Evolutionary conservation across 768 basidiomycete genomes (phyloP).

Genomic region (Hypholoma sublateritium): DNA sequence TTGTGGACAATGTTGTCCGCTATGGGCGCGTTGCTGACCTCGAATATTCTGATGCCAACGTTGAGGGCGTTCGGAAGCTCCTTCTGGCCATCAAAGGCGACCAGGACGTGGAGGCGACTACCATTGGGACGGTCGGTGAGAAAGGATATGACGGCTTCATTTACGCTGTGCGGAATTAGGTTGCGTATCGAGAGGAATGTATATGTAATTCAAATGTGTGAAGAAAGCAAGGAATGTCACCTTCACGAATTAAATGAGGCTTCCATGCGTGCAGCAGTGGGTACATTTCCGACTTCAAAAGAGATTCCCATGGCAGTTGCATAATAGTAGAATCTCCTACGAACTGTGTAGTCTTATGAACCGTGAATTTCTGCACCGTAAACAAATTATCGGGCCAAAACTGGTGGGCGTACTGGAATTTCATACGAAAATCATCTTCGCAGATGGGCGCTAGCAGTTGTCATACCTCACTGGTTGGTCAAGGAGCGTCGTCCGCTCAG

Average conservation of each 20-base stretch:
- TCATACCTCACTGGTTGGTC: too few species aligned
- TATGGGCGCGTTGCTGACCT: constrained; percentile 45
- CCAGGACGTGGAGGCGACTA: constrained; percentile 47
- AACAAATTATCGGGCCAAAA: too few species aligned
- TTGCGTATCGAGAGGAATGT: not conserved
- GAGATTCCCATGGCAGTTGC: too few species aligned
- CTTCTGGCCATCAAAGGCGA: constrained; percentile 47
- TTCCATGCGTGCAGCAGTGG: too few species aligned
- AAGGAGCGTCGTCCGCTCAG: too few species aligned
- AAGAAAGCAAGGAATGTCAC: not conserved
- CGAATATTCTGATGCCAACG: constrained; percentile 23
- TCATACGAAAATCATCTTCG: too few species aligned
- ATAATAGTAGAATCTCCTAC: too few species aligned
- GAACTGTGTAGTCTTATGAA: too few species aligned
- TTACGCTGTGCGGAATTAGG: constrained; percentile 38
- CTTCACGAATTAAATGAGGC: not conserved
- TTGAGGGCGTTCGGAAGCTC: constrained; percentile 49
- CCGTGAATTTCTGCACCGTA: too few species aligned
- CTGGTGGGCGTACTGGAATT: too few species aligned
- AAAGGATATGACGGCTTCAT: constrained; percentile 55
- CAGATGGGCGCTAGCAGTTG: too few species aligned
- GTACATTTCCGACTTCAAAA: too few species aligned
- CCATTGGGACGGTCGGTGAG: constrained; percentile 47
- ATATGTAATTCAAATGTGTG: not conserved
- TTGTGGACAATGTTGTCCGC: constrained; percentile 62